These are phyloP conservation scores for Nemania abortiva DNA, from an alignment of 2,329 filamentous ascomycete genomes.

Conservation along the genomic window DNA sequence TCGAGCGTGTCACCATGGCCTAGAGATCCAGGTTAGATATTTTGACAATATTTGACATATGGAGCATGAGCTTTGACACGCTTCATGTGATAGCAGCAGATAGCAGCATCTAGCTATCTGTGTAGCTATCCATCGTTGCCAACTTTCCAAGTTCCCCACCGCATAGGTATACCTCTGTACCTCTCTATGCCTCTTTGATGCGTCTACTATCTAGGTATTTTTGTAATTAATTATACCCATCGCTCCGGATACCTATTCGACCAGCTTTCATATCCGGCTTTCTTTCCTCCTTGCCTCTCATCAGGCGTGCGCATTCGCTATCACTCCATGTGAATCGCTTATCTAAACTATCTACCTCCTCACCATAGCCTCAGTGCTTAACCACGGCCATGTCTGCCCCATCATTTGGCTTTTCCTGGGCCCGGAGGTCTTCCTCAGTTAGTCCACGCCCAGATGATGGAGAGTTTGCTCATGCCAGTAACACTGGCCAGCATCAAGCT, in stretches of 20 bases:
- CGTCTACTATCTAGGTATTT: too few relatives aligned
- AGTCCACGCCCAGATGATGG: constrained; percentile 50
- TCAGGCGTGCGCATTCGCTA: constrained; percentile 2
- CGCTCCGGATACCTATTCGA: constrained; percentile 1
- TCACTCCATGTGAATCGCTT: constrained; percentile 20
- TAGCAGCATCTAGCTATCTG: constrained; percentile 6
- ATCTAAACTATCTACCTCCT: not conserved
- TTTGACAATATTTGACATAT: not conserved
- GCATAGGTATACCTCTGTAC: not conserved
- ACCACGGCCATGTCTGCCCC: constrained; percentile 59
- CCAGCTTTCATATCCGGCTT: not conserved
- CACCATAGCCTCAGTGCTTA: constrained; percentile 6
- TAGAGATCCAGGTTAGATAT: not conserved
- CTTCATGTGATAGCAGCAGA: constrained; percentile 8
- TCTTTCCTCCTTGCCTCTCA: not conserved
- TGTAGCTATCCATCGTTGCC: not conserved
- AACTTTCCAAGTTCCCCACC: constrained; percentile 3
- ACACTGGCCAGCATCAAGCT: constrained; percentile 41
- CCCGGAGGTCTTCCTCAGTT: constrained; percentile 56
- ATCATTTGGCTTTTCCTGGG: constrained; percentile 62
- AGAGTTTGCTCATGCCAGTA: constrained; percentile 47
- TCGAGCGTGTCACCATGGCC: constrained; percentile 3
- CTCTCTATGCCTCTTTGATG: constrained; percentile 4
- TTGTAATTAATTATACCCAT: constrained; percentile 17
- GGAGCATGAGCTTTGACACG: constrained; percentile 8